Percentiles rank a stretch among this genome's conserved stretches.
phyloP scores from a whole-genome alignment of 116 monocot species.

The Cymodocea nodosa region DNA sequence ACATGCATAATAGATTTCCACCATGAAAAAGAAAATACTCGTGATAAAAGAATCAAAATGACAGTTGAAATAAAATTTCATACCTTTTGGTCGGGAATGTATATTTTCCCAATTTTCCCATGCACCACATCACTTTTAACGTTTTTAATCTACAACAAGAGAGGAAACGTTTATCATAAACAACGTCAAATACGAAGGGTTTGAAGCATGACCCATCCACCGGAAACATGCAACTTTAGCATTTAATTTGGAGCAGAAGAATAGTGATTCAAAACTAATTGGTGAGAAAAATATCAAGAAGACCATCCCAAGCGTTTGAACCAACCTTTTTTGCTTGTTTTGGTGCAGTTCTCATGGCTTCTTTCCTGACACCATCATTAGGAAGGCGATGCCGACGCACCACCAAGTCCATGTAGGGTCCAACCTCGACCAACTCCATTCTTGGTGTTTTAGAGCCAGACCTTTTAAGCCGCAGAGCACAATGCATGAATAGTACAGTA shows the following conservation, averaged over 20 bases:
- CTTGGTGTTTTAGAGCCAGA: slow-evolving; percentile 75
- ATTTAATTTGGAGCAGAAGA: not conserved
- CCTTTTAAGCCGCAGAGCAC: slow-evolving; percentile 74
- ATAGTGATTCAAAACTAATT: not conserved
- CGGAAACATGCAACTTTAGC: not conserved
- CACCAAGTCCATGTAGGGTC: slow-evolving; percentile 89
- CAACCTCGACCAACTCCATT: slow-evolving; percentile 87
- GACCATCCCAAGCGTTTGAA: not conserved
- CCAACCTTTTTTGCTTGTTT: slow-evolving; percentile 48
- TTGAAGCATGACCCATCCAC: not conserved
- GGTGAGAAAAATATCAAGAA: not conserved
- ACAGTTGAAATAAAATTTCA: not conserved
- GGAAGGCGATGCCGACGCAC: slow-evolving; percentile 76
- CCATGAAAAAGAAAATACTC: not conserved
- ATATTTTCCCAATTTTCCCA: slow-evolving; percentile 84
- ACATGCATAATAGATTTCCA: too few species aligned
- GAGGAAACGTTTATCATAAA: not conserved
- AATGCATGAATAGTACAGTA: slow-evolving; percentile 61
- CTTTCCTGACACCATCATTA: slow-evolving; percentile 59
- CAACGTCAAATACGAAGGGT: not conserved
- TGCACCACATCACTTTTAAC: slow-evolving; percentile 53
- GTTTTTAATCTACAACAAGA: slow-evolving; percentile 59
- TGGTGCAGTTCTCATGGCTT: slow-evolving; percentile 64
- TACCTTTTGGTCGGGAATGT: slow-evolving; percentile 96
- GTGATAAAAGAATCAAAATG: not conserved